Evolutionary conservation across 1,139 yeast genomes (phyloP).

Genomic region (Geotrichum australiense): DNA sequence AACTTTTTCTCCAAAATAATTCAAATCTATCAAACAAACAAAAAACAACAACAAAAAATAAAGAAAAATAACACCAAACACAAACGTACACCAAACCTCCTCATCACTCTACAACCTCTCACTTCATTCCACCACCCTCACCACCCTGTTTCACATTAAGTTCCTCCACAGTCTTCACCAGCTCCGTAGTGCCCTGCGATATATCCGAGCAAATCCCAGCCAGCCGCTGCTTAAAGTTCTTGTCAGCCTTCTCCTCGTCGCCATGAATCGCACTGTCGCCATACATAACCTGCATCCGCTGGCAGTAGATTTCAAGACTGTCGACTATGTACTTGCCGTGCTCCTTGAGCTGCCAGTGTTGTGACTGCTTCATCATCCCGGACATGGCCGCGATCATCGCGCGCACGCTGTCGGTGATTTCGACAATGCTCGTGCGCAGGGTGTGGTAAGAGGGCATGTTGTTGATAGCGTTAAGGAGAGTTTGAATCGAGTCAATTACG

Average conservation of each 20-base stretch:
- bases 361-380: constrained; percentile 80
- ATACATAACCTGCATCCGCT: constrained; percentile 46
- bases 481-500: constrained; percentile 84
- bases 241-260: constrained; percentile 58
- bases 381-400: constrained; percentile 91
- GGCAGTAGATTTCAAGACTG: constrained; percentile 76
- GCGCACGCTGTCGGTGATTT: constrained; percentile 67
- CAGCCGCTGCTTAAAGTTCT: constrained; percentile 81
- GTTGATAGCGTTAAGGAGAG: constrained; percentile 46
- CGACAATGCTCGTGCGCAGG: constrained; percentile 62
- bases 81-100: background rate
- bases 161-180: constrained; percentile 92
- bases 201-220: constrained; percentile 96
- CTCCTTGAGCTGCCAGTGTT: constrained; percentile 67
- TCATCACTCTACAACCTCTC: constrained; percentile 3
- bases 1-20: too few relatives aligned
- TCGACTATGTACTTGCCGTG: constrained; percentile 90
- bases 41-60: background rate
- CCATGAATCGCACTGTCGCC: constrained; percentile 24
- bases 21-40: background rate
- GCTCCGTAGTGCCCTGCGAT: constrained; percentile 91
- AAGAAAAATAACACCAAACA: background rate
- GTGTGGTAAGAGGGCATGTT: constrained; percentile 65
- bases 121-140: constrained; percentile 34
- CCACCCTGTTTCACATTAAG: constrained; percentile 82